These are phyloP conservation scores for Stenocarpella maydis DNA, from an alignment of 2,329 filamentous ascomycete genomes.

Conservation along the genomic window DNA sequence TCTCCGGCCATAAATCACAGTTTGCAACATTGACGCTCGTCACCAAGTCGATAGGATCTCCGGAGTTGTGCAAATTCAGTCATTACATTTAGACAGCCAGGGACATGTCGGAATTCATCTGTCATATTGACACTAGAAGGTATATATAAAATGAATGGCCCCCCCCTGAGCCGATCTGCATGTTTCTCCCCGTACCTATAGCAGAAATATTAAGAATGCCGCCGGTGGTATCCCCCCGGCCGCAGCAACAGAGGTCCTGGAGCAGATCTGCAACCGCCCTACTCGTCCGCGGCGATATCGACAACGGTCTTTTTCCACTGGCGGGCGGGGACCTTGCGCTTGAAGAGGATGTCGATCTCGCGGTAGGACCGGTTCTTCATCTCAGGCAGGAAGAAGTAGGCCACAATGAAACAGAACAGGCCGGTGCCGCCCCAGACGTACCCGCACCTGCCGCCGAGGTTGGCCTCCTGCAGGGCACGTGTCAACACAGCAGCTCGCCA, in stretches of 20 bases:
- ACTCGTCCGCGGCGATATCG: constrained; percentile 69
- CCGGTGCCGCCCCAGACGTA: constrained; percentile 68
- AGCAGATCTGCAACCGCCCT: too few relatives aligned
- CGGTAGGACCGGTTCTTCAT: constrained; percentile 66
- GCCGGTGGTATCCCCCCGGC: background rate
- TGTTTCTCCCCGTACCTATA: background rate
- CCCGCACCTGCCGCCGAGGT: constrained; percentile 56
- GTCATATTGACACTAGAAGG: constrained; percentile 1
- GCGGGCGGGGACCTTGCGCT: constrained; percentile 60
- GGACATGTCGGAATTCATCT: background rate
- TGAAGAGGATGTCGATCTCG: constrained; percentile 69
- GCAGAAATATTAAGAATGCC: background rate
- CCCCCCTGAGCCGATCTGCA: background rate
- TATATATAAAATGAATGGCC: constrained; percentile 3
- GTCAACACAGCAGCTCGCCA: constrained; percentile 40
- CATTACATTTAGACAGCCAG: background rate
- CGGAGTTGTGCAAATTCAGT: background rate
- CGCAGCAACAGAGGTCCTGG: too few relatives aligned
- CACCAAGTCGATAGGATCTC: background rate
- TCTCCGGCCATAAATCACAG: background rate
- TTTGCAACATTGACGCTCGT: background rate
- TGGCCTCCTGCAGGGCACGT: constrained; percentile 49
- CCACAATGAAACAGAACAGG: constrained; percentile 59
- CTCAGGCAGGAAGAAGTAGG: constrained; percentile 61
- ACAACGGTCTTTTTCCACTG: constrained; percentile 63